Base-by-base conservation (phyloP, 139 green algal species). In the Asterochloris sp. region DNA sequence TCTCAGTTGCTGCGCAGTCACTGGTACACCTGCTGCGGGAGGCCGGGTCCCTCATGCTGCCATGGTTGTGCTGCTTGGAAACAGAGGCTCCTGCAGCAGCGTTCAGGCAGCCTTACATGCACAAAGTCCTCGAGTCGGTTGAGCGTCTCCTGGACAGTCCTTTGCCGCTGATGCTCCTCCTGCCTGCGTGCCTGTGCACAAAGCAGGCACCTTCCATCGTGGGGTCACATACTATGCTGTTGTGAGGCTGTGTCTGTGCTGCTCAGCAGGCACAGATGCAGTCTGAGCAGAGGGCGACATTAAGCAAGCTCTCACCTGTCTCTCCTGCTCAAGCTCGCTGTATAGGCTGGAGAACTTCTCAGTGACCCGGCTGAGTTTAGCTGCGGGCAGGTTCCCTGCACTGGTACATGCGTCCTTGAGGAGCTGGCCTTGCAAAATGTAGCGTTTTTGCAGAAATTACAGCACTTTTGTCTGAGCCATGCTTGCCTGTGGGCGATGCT, bases 301-400 rank as follows among this genome's bases (percentile, higher is more conserved):
- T 17, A 13, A 66, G 28, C 38, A 11, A 78, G 13, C 13, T 11
- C 21, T 64, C 29, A 62, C 76, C 61, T 80, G 76, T 16, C 76
- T 61, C 76, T 80, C 76, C 13, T 80, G 60, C 61, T 80, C 76
- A 26, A 80, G 67, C 24, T 80, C 76, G 38, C 76, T 80, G 60
- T 80, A 80, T 24, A 80, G 68, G 15, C 60, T 80, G 23, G 76
- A 80, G 60, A 80, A 80, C 76, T 80, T 80, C n/a, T 80, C 76
- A 38, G 76, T 62, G 24, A 80, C 76, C 24, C 68, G 76, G 26
- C 76, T 80, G n/a, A 80, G 76, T 29, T 82, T 82, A 26, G 63
- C 63, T 47, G 63, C 78, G 27, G 63, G 38, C 38, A 54, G 38
- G 38, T 54, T 54, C 6, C 38, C 38, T 54, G 38, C 38, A 54